A percentile compares a stretch with the other conserved stretches of the same genome.
phyloP scores from a whole-genome alignment of 768 basidiomycete genomes.

The Dioszegia aurantiaca region DNA sequence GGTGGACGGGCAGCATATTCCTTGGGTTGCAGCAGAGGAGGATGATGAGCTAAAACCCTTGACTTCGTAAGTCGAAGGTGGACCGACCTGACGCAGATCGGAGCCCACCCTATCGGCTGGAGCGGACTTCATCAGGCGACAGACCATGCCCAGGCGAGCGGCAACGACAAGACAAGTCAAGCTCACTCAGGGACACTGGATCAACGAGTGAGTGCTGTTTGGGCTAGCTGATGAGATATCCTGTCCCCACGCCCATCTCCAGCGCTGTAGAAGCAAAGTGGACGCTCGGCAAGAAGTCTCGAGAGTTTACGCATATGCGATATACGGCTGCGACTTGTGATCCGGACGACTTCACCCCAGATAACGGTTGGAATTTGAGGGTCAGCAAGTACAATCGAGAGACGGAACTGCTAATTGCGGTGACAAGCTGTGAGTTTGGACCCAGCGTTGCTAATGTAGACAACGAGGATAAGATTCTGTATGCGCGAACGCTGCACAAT shows the following conservation, averaged over 20 bases:
- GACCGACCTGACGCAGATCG: conserved; percentile 9
- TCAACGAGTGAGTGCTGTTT: conserved; percentile 60
- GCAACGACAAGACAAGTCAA: conserved; percentile 86
- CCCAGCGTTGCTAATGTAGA: conserved; percentile 57
- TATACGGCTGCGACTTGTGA: conserved; percentile 88
- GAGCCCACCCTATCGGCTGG: conserved; percentile 25
- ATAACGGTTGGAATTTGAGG: conserved; percentile 78
- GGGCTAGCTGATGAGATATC: conserved; percentile 54
- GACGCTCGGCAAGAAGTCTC: conserved; percentile 61
- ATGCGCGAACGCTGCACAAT: conserved; percentile 72
- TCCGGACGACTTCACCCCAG: conserved; percentile 78
- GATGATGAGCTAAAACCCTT: conserved; percentile 42
- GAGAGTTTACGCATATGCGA: conserved; percentile 91
- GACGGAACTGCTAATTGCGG: conserved; percentile 89
- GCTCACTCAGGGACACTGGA: conserved; percentile 88
- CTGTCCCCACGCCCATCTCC: conserved; percentile 77
- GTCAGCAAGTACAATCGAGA: conserved; percentile 79
- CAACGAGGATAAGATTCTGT: conserved; percentile 50
- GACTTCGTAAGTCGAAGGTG: conserved; percentile 10
- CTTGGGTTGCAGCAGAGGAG: conserved; percentile 38
- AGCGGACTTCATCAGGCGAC: conserved; percentile 60
- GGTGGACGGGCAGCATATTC: conserved; percentile 34
- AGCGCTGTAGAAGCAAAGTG: conserved; percentile 80
- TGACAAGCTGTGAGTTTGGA: conserved; percentile 65
- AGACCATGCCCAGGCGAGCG: conserved; percentile 79